phyloP scores from a whole-genome alignment of 176 grass and related monocot species.

The Zea luxurians region DNA sequence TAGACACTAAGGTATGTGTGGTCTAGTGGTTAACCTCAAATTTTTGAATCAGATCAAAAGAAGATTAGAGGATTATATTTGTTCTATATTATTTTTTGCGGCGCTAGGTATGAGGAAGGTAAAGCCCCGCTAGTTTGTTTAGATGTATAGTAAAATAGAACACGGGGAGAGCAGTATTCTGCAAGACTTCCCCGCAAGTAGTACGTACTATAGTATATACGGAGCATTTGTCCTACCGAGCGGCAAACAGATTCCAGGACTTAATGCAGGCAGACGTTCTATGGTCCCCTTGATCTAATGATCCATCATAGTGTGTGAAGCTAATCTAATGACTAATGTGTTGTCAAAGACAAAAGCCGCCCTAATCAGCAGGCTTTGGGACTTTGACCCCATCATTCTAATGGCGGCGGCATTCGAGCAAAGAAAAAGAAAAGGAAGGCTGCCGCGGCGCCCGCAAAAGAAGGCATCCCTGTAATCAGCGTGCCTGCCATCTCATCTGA shows the following conservation, averaged over 20 bases:
- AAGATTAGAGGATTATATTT: too few species aligned
- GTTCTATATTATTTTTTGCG: too few species aligned
- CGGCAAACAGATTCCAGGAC: background rate
- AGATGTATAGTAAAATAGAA: too few species aligned
- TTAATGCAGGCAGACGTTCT: background rate
- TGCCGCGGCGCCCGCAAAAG: slow-evolving; percentile 9
- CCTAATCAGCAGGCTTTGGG: slow-evolving; percentile 38
- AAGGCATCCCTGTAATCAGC: background rate
- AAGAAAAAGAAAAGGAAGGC: background rate
- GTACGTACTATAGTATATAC: background rate
- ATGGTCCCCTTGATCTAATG: background rate
- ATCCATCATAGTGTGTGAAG: background rate
- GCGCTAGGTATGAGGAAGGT: too few species aligned
- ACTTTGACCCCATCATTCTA: slow-evolving; percentile 49
- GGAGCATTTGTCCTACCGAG: background rate
- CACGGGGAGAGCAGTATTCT: too few species aligned
- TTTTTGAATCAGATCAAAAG: too few species aligned
- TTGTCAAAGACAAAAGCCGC: background rate
- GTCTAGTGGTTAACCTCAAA: too few species aligned
- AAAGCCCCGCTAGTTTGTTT: too few species aligned
- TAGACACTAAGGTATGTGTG: too few species aligned
- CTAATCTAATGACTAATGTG: background rate
- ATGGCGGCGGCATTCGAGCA: background rate
- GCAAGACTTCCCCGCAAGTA: background rate
- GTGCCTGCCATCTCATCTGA: background rate